phyloP scores from a whole-genome alignment of 2,329 filamentous ascomycete genomes.

The Emmonsia crescens region DNA sequence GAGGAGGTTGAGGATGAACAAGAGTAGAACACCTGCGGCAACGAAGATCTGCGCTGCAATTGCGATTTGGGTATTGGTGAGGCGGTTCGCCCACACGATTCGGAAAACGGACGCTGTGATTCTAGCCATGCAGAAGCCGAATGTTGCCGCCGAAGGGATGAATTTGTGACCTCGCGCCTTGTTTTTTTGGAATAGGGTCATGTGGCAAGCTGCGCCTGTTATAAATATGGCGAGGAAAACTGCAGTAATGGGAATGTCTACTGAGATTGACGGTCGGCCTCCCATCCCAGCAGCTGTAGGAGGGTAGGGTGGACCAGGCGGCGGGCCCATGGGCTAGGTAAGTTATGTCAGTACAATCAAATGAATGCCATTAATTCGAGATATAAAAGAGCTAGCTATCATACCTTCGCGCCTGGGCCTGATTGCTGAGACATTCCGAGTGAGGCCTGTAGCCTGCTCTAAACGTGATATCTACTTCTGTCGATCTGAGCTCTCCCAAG shows the following conservation, averaged over 20 bases:
- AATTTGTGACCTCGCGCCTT: constrained; percentile 37
- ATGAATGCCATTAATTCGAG: neutral
- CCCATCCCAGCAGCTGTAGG: constrained; percentile 24
- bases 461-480: neutral
- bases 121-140: constrained; percentile 43
- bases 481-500: neutral
- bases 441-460: neutral
- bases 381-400: neutral
- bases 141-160: constrained; percentile 34
- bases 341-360: neutral
- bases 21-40: constrained; percentile 59
- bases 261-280: constrained; percentile 41
- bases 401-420: neutral
- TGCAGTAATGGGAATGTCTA: constrained; percentile 56
- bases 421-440: neutral
- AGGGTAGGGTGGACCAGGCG: constrained; percentile 21
- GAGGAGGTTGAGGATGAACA: constrained; percentile 69
- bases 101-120: constrained; percentile 39
- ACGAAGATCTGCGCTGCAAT: constrained; percentile 58
- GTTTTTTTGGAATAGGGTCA: constrained; percentile 38
- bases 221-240: constrained; percentile 48
- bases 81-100: constrained; percentile 44
- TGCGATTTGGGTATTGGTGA: constrained; percentile 36
- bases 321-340: neutral
- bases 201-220: constrained; percentile 31